These are phyloP conservation scores for Boletus subcaerulescens DNA, from an alignment of 768 basidiomycete genomes.

Conservation along the genomic window DNA sequence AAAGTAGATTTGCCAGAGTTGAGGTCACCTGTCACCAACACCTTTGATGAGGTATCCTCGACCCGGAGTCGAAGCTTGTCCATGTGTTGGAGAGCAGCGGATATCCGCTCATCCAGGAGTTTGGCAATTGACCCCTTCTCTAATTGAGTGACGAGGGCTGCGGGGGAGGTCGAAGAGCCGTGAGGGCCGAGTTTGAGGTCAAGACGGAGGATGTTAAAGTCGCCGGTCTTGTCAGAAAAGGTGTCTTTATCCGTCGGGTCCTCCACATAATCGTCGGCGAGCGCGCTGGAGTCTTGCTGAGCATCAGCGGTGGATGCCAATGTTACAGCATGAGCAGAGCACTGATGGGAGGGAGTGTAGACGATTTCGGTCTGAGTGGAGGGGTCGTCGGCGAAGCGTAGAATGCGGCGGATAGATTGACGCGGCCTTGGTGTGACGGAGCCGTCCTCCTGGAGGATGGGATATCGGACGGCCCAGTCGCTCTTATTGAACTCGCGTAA, in stretches of 20 bases:
- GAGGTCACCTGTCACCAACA: slow-evolving; percentile 96
- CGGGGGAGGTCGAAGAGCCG: slow-evolving; percentile 57
- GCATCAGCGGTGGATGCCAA: slow-evolving; percentile 50
- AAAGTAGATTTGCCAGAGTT: slow-evolving; percentile 99
- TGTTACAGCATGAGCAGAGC: slow-evolving; percentile 58
- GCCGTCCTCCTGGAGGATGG: slow-evolving; percentile 53
- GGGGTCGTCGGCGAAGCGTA: slow-evolving; percentile 87
- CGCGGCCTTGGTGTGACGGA: slow-evolving; percentile 27
- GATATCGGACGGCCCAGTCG: slow-evolving; percentile 89
- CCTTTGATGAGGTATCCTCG: slow-evolving; percentile 89
- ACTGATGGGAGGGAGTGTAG: slow-evolving; percentile 46
- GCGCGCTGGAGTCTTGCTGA: slow-evolving; percentile 30
- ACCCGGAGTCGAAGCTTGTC: slow-evolving; percentile 83
- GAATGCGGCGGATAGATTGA: slow-evolving; percentile 57
- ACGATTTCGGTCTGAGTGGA: slow-evolving; percentile 63
- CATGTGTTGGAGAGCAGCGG: slow-evolving; percentile 70
- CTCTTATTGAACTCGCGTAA: slow-evolving; percentile 79
- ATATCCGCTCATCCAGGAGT: slow-evolving; percentile 83
- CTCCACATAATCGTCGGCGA: slow-evolving; percentile 17
- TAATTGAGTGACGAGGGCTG: slow-evolving; percentile 82
- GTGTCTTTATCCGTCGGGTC: slow-evolving; percentile 32
- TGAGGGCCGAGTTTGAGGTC: slow-evolving; percentile 88
- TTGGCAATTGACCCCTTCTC: slow-evolving; percentile 93
- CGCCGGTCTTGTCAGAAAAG: slow-evolving; percentile 44
- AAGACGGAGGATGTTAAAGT: slow-evolving; percentile 86